Base-by-base conservation (phyloP, 2,329 filamentous ascomycete species). In the Cercospora beticola region DNA sequence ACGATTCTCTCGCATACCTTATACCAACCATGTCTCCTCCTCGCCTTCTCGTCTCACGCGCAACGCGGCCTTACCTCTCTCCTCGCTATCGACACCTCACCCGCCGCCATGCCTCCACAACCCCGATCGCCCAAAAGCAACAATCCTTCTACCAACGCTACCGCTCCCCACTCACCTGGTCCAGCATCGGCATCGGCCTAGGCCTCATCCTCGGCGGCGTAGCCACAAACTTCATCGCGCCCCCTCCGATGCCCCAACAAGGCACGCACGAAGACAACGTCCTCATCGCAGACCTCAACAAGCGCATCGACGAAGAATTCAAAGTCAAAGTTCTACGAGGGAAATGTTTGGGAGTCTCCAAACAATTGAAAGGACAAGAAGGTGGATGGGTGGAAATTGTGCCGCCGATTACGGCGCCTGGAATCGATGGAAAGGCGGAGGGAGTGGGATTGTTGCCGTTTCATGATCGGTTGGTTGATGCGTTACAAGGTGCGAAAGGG, bases 251-350 rank as follows among this genome's bases (percentile, higher is more conserved):
- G 1, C 82, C 82, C 0, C 65, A 71, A 1, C 78, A 81, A 0
- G 82, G 80, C 40, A 79, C 80, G 3, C 72, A 78, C 26, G 78
- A 82, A 65, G 85, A 87, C 76, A 68, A 70, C 9, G 71, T 81
- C 63, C 78, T 83, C 21, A 75, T 80, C n/a, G 69, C 74, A 16
- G 76, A 79, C 68, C 79, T 88, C 64, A 80, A 80, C 65, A 70
- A 76, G n/a, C 74, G 78, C 62, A 84, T 84, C 61, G 78, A 80
- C 33, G 74, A 80, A 30, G 81, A 87, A 2, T 83, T 85, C 60
- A 75, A 86, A 69, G 83, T 87, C 6, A 80, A 81, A 64, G 76
- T 80, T 16, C 79, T 87, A 2, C 77, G 80, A 21, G 74, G 79
- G 8, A 85, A 86, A 62, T 80, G 78, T 65, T 65, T 79, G 16